Percentiles rank a stretch among this genome's conserved stretches.
Conservation (phyloP, 257 asterid species). For the Solanum rostratum region DNA sequence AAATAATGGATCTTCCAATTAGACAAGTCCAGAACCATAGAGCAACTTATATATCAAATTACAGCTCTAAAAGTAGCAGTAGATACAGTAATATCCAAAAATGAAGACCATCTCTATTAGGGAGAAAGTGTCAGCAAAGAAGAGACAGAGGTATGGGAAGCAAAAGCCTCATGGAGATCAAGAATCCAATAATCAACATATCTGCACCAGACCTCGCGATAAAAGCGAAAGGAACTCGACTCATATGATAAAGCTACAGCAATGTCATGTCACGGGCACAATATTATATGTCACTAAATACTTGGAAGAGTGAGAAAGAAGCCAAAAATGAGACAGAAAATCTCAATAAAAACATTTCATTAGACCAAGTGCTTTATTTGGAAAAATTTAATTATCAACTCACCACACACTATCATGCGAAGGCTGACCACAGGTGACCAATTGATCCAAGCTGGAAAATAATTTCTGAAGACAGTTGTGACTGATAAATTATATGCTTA, state of each 20-base stretch:
- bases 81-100: not conserved
- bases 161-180: not conserved
- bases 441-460: slow-evolving; percentile 65
- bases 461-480: slow-evolving; percentile 47
- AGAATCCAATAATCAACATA: not conserved
- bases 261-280: not conserved
- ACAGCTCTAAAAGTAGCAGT: not conserved
- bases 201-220: not conserved
- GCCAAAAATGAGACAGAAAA: not conserved
- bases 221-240: not conserved
- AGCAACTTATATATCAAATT: not conserved
- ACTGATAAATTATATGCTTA: slow-evolving; percentile 6
- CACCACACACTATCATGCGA: slow-evolving; percentile 65
- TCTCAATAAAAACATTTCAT: not conserved
- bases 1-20: not conserved
- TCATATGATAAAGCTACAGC: not conserved
- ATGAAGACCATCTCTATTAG: not conserved
- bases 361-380: not conserved
- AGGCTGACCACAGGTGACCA: slow-evolving; percentile 72
- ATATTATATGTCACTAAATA: not conserved
- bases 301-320: not conserved
- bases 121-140: not conserved
- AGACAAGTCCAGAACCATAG: not conserved
- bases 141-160: not conserved
- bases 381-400: slow-evolving; percentile 15